Evolutionary conservation across 2,329 filamentous ascomycete species (phyloP), one percentile per base, ranked within the genome.

Genomic region (Westerdykella sp.): DNA sequence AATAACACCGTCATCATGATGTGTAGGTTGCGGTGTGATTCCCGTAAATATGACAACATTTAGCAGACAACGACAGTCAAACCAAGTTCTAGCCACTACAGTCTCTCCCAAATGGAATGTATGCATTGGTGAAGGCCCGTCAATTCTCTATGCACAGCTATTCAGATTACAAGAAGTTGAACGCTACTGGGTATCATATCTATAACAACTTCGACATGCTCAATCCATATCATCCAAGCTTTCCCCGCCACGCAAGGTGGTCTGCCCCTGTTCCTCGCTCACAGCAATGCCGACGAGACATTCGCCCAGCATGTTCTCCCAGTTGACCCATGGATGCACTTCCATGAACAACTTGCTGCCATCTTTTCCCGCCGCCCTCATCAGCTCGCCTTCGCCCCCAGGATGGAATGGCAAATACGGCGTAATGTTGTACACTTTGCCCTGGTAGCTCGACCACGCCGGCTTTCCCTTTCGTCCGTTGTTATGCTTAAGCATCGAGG

Each of bases 371-470:
- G 70, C 77, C 25, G 75, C 84, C 59, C 96, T 91, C 70, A 83
- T 90, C 56, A 93, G 66, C 69, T 94, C 86, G 4, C 81, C 80
- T 55, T 84, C 79, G 7, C 87, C 93, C 16, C 93, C 93, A 0
- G 93, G 93, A 65, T 98, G 93, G 62, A 89, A 98, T 1, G 85
- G 82, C 30, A 89, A 64, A 62, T 97, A 98, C 0, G 91, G 88
- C 0, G 84, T 84, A 45, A 98, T 83, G 60, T 97, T 97, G 70
- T 97, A 98, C 22, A 97, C 91, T 58, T 86, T 85, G 1, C 91
- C 90, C 47, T 87, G 84, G 47, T 95, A 83, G 1, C 81, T 86
- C 47, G 85, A 94, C 93, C 93, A 98, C 0, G 90, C 88, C 57
- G 95, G 87, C 48, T 79, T 83, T 7, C 88, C 88, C 61, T 85